These are phyloP conservation scores for Butyriboletus loyo DNA, from an alignment of 768 basidiomycete genomes.

Conservation along the genomic window DNA sequence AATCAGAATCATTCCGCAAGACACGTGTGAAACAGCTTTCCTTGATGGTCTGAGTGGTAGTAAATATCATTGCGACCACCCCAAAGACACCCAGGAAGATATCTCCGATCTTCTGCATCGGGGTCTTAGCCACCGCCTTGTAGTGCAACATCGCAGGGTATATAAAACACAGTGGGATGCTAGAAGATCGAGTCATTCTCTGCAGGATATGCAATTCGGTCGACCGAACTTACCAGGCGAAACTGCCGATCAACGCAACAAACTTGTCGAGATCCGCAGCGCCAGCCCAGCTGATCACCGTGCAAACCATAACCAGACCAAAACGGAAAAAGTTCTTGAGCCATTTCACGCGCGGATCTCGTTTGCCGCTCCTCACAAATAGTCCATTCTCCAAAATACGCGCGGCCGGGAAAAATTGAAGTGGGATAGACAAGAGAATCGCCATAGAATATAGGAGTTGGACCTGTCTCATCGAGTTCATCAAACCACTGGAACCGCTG, in stretches of 20 bases:
- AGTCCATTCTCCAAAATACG: conserved; percentile 96
- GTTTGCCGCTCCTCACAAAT: conserved; percentile 86
- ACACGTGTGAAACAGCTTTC: conserved; percentile 32
- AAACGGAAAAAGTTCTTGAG: conserved; percentile 90
- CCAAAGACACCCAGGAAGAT: conserved; percentile 77
- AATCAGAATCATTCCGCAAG: conserved; percentile 9
- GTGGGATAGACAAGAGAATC: conserved; percentile 86
- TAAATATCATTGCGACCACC: conserved; percentile 66
- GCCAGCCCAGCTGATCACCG: conserved; percentile 77
- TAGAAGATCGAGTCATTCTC: conserved; percentile 31
- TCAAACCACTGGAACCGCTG: background rate
- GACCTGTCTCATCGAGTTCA: conserved; percentile 40
- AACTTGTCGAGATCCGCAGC: conserved; percentile 93
- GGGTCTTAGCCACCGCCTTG: conserved; percentile 76
- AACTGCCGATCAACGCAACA: conserved; percentile 88
- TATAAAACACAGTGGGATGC: conserved; percentile 90
- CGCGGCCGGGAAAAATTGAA: conserved; percentile 97
- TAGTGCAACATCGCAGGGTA: conserved; percentile 94
- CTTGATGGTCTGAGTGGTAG: conserved; percentile 73
- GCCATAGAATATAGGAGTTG: conserved; percentile 91
- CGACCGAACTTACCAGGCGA: conserved; percentile 71
- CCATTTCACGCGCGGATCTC: conserved; percentile 84
- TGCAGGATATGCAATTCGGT: background rate
- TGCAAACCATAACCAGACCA: conserved; percentile 71
- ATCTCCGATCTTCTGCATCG: conserved; percentile 62